Evolutionary conservation across 805 yeast species (phyloP), one percentile per base, ranked within the genome.

Genomic region (Yarrowia divulgata): DNA sequence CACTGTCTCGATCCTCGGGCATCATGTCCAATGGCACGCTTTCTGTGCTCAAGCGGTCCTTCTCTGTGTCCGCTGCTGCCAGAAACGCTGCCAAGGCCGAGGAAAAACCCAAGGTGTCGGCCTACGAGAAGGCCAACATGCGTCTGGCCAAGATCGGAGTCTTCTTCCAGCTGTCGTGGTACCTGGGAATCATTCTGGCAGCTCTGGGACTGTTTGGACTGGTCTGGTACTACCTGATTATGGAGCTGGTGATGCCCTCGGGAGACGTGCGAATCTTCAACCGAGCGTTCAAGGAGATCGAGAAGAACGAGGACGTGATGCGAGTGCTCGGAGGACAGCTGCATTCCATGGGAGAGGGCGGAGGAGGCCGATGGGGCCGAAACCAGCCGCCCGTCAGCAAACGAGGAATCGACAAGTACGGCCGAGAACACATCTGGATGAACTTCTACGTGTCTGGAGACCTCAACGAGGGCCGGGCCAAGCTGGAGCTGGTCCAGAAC

Each of bases 251-350:
- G 72, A 85, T 93, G 60, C 97, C 98, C 10, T 89, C 96, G 0
- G 97, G 97, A 32, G 97, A 93, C 76, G 93, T 97, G 0, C 90
- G 89, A 72, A 87, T 96, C 1, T 93, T 93, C 81, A 93, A 93
- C 79, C 85, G 91, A 73, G 96, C 97, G 1, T 93, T 93, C 40
- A 84, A 86, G 13, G 79, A 90, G 73, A 85, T 92, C 46, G 94
- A 93, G 75, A 81, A 88, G 70, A 91, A 89, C 77, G 83, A 83
- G 62, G 78, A 77, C 46, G 88, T 90, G 3, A 88, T 88, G 73
- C 79, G 82, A 72, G 77, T 88, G 39, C 80, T 93, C 46, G 84
- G 85, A 2, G 83, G 84, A 2, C 85, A 91, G 75, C 81, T 93
- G 67, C 90, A 89, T 76, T 97, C 97, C 0, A 89, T 90, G 75